A percentile compares a stretch with the other conserved stretches of the same genome.
These are phyloP conservation scores for Oryza officinalis DNA, from an alignment of 176 grass and related monocot genomes.

Conservation along the genomic window DNA sequence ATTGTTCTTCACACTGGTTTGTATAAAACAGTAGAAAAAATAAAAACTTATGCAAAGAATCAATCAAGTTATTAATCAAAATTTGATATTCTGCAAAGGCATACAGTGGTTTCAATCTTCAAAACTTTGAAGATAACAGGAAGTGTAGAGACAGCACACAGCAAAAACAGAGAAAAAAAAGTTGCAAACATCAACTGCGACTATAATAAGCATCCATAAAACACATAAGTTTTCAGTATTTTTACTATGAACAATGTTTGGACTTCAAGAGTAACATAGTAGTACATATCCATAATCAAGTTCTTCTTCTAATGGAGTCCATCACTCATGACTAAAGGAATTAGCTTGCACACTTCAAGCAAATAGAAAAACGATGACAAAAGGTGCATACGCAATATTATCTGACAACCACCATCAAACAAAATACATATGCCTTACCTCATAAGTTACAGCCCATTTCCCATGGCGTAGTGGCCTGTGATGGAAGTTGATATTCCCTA, in stretches of 20 bases:
- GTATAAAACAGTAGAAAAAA: neutral
- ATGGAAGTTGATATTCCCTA: constrained; percentile 78
- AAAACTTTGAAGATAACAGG: neutral
- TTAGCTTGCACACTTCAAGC: neutral
- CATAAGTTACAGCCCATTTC: constrained; percentile 87
- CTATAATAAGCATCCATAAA: neutral
- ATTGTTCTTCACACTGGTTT: constrained; percentile 10
- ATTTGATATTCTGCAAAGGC: neutral
- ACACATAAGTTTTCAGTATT: neutral
- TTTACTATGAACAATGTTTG: no score
- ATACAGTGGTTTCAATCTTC: neutral
- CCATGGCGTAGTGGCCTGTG: constrained; percentile 70
- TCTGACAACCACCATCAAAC: neutral
- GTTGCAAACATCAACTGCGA: neutral
- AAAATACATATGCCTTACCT: constrained; percentile 53
- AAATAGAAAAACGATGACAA: constrained; percentile 10
- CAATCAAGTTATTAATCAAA: neutral
- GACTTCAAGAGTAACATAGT: no score
- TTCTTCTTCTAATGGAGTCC: neutral
- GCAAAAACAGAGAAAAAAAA: neutral
- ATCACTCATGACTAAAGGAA: neutral
- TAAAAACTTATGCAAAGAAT: neutral
- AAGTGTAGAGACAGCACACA: neutral
- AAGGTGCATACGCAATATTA: constrained; percentile 28
- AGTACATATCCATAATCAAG: neutral